Base-by-base conservation (phyloP, 2,329 filamentous ascomycete species). In the Setomelanomma holmii region DNA sequence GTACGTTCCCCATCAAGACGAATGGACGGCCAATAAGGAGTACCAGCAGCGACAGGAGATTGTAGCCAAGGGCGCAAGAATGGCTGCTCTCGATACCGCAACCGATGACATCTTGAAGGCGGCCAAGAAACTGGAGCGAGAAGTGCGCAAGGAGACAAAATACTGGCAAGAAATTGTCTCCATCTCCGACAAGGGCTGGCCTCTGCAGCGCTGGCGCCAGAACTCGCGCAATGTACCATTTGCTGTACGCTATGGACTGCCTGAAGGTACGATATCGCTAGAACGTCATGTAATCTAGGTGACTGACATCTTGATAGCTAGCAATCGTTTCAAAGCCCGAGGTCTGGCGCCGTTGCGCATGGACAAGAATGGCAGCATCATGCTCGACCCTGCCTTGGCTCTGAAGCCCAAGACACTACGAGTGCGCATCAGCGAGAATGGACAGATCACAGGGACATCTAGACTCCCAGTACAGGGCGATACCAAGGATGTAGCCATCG, bases 161-260 rank as follows among this genome's bases (percentile, higher is more conserved):
- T 99, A 96, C 74, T 99, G 95, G 95, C 84, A 89, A 49, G 89
- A 96, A 64, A 84, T 98, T 2, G 78, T 96, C 40, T 85, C 86
- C 8, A 86, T 98, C 39, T 91, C 89, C 59, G 85, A 91, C 60
- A 88, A 87, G 48, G 92, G 93, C 4, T 99, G 95, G 93, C 88
- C 89, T 17, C 79, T 98, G 16, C 70, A 73, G 34, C 66, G 68
- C 17, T 56, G 67, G n/a, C 56, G 68, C 19, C 64, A 58, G 34
- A 67, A 69, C 27, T 59, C 51, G 19, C 93, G 89, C 61, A 84
- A 89, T 42, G 79, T 95, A 35, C 91, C 91, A 0, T 80, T 98
- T 43, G 92, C 89, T 17, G 93, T 98, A 30, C 87, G 90, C 58
- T 97, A 93, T 75, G 95, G 93, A 6, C 96, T 96, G 68, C 83